Conservation (phyloP, 352 stramenopile genomes). For the Pythium apleroticum region DNA sequence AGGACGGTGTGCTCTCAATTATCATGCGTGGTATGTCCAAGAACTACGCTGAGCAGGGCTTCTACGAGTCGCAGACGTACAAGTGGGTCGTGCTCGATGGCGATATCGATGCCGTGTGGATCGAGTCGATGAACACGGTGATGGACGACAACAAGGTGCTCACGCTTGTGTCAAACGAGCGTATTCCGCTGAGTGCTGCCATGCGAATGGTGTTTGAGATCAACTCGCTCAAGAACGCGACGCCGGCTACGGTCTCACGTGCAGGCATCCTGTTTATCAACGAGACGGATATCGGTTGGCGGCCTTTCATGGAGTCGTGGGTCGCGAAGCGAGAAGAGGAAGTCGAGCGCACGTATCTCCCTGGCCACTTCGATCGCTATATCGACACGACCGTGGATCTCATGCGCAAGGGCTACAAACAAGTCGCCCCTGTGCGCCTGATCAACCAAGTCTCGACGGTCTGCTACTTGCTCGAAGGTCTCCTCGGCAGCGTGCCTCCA, state of each 20-base stretch:
- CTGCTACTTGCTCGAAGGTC: constrained; percentile 94
- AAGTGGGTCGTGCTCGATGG: constrained; percentile 89
- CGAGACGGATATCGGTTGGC: constrained; percentile 92
- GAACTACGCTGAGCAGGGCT: constrained; percentile 89
- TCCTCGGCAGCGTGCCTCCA: constrained; percentile 78
- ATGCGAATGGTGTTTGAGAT: constrained; percentile 93
- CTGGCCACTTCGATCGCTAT: constrained; percentile 96
- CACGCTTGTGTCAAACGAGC: constrained; percentile 90
- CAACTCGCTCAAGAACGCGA: constrained; percentile 88
- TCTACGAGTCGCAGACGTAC: constrained; percentile 94
- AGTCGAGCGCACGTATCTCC: constrained; percentile 91
- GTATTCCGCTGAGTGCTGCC: constrained; percentile 74
- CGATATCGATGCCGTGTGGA: constrained; percentile 90
- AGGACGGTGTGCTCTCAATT: constrained; percentile 87
- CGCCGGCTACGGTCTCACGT: constrained; percentile 80
- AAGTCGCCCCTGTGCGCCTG: constrained; percentile 92
- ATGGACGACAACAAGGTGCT: constrained; percentile 98
- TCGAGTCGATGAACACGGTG: constrained; percentile 96
- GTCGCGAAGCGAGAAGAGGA: constrained; percentile 90
- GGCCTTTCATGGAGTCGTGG: constrained; percentile 97
- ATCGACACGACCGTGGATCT: constrained; percentile 93
- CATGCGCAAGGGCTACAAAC: constrained; percentile 94
- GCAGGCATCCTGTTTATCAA: constrained; percentile 91
- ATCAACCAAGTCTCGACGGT: constrained; percentile 97
- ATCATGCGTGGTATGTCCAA: constrained; percentile 92